phyloP scores from a whole-genome alignment of 108 stramenopile genomes.

The Cylindrotheca closterium region DNA sequence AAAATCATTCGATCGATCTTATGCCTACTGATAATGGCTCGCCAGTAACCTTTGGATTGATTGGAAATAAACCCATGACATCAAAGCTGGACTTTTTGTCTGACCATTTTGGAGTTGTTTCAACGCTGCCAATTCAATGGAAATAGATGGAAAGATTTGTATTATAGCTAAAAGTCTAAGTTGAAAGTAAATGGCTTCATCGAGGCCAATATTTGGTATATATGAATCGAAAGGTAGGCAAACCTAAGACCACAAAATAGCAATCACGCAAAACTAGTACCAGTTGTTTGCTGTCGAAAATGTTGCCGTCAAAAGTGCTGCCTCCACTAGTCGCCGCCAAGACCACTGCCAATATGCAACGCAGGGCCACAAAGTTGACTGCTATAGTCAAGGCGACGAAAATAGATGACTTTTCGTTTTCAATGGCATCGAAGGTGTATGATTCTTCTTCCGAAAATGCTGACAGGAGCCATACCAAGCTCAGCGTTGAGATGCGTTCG shows the following conservation, averaged over 20 bases:
- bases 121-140: conserved; percentile 3
- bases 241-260: conserved; percentile 19
- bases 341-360: not conserved
- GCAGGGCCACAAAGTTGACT: conserved; percentile 6
- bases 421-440: not conserved
- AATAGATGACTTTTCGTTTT: not conserved
- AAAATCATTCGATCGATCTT: not conserved
- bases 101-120: conserved; percentile 12
- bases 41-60: not conserved
- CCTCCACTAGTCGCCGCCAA: not conserved
- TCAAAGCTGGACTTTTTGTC: not conserved
- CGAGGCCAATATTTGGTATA: conserved; percentile 10
- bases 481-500: conserved; percentile 16
- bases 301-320: not conserved
- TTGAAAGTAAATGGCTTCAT: too few species aligned
- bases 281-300: too few species aligned
- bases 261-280: conserved; percentile 13
- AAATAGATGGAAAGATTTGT: too few species aligned
- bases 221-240: conserved; percentile 14
- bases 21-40: not conserved
- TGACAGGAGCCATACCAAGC: conserved; percentile 2
- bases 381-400: conserved; percentile 1
- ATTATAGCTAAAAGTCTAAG: too few species aligned
- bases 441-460: not conserved
- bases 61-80: conserved; percentile 12